phyloP scores from a whole-genome alignment of 176 grass and related monocot genomes.

The Musa acuminata region DNA sequence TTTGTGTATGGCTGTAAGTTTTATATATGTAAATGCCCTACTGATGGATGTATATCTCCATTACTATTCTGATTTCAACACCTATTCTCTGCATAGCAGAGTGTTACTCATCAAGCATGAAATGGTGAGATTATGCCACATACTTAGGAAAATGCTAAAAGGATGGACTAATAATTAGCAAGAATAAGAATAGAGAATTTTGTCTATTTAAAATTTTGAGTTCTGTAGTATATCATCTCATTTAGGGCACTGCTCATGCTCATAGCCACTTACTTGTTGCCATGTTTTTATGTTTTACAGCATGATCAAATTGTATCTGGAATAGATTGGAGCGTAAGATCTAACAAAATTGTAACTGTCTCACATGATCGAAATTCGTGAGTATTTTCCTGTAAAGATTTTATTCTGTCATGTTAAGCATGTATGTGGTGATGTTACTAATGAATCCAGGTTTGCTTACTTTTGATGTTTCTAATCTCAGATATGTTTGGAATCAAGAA shows the following conservation, averaged over 20 bases:
- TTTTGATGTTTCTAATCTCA: slow-evolving; percentile 20
- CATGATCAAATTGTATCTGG: slow-evolving; percentile 97
- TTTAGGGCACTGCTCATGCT: neutral
- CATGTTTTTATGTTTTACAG: slow-evolving; percentile 29
- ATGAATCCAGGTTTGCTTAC: neutral
- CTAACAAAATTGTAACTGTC: slow-evolving; percentile 95
- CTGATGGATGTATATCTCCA: neutral
- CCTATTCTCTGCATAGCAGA: neutral
- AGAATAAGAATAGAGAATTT: neutral
- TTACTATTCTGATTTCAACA: neutral
- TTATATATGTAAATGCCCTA: neutral
- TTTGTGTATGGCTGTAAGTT: neutral
- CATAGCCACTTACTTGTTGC: slow-evolving; percentile 17
- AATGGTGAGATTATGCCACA: neutral
- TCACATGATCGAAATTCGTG: slow-evolving; percentile 99
- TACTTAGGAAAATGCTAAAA: neutral
- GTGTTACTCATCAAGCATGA: neutral
- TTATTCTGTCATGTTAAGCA: slow-evolving; percentile 15
- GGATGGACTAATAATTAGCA: neutral
- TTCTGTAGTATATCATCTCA: neutral
- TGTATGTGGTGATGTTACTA: neutral
- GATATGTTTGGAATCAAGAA: slow-evolving; percentile 98
- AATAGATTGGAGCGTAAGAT: slow-evolving; percentile 81
- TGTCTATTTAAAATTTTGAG: neutral
- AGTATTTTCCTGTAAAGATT: slow-evolving; percentile 23